A percentile compares a stretch with the other conserved stretches of the same genome.
Evolutionary conservation across 2,329 filamentous ascomycete species (phyloP).

Genomic region (Sarocladium oryzae): DNA sequence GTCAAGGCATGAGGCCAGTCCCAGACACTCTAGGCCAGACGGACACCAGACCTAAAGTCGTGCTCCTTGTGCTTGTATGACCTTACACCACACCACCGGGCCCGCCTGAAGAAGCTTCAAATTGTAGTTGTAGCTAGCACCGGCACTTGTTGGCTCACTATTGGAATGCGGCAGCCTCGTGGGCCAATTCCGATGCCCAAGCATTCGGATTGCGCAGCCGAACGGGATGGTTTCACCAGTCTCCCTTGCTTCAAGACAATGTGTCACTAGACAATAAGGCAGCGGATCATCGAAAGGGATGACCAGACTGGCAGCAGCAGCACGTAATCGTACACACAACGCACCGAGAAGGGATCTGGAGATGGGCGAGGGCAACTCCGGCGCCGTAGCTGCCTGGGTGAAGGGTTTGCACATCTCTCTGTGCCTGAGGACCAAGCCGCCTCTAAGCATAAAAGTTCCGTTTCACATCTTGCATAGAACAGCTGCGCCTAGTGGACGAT

Average conservation of each 20-base stretch:
- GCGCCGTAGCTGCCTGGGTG: not conserved
- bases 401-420: no score
- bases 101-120: not conserved
- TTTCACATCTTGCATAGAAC: constrained; percentile 5
- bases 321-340: no score
- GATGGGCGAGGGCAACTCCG: not conserved
- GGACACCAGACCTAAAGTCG: no score
- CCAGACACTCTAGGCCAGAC: not conserved
- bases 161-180: constrained; percentile 5
- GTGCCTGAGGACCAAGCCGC: no score
- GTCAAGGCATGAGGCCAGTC: no score
- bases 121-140: not conserved
- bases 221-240: not conserved
- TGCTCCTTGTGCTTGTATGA: no score
- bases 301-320: not conserved
- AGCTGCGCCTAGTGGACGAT: not conserved
- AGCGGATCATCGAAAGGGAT: not conserved
- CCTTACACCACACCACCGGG: not conserved
- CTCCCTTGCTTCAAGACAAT: not conserved
- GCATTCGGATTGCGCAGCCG: constrained; percentile 3
- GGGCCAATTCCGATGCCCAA: not conserved
- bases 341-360: no score
- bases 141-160: not conserved
- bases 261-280: not conserved
- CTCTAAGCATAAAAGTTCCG: no score